Evolutionary conservation across 176 grass and related monocot genomes (phyloP).

Genomic region (Ensete ventricosum): DNA sequence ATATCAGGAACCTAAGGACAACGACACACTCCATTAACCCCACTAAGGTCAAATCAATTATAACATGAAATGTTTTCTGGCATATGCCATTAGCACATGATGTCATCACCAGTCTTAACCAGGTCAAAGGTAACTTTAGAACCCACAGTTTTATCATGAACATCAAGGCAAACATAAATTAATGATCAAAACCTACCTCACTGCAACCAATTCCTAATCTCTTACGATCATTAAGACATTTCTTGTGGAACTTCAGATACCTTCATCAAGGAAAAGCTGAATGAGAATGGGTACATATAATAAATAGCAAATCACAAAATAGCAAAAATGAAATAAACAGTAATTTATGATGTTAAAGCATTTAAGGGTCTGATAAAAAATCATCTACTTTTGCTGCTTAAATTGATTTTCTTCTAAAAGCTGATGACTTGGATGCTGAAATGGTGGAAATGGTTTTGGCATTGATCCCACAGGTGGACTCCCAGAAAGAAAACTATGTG

Average conservation of each 20-base stretch:
- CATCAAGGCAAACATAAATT: not conserved
- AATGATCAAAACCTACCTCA: slow-evolving; percentile 40
- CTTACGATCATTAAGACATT: slow-evolving; percentile 78
- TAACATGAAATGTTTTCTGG: too few species aligned
- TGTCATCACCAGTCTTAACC: too few species aligned
- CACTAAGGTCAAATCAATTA: too few species aligned
- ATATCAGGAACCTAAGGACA: too few species aligned
- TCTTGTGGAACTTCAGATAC: slow-evolving; percentile 91
- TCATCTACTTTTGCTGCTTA: slow-evolving; percentile 85
- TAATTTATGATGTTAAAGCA: not conserved
- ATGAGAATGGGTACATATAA: not conserved
- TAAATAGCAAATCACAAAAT: not conserved
- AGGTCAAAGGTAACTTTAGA: too few species aligned
- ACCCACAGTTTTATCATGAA: too few species aligned
- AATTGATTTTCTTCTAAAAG: slow-evolving; percentile 93
- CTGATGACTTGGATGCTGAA: slow-evolving; percentile 86
- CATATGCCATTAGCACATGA: too few species aligned
- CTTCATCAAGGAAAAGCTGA: slow-evolving; percentile 33
- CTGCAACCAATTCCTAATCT: slow-evolving; percentile 79
- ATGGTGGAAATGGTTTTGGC: slow-evolving; percentile 83
- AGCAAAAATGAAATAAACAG: not conserved
- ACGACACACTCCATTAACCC: too few species aligned
- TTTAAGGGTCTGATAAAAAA: not conserved
- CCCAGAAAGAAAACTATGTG: slow-evolving; percentile 65
- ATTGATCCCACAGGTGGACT: slow-evolving; percentile 85